A percentile compares a stretch with the other conserved stretches of the same genome.
These are phyloP conservation scores for Fraxinus latifolia DNA, from an alignment of 305 asterid genomes.

Conservation along the genomic window DNA sequence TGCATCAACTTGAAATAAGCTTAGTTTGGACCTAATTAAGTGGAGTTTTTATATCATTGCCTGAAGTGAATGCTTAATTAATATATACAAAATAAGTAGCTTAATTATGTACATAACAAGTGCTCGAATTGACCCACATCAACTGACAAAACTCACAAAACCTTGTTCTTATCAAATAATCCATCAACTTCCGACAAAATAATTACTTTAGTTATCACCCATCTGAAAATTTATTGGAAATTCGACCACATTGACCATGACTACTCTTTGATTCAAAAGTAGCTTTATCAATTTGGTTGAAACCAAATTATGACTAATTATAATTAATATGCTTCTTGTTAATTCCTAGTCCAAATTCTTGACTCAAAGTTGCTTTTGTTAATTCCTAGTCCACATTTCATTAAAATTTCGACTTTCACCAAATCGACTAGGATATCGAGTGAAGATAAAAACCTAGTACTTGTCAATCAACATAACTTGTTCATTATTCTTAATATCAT, in stretches of 20 bases:
- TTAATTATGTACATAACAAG: neutral
- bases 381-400: neutral
- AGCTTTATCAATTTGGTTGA: neutral
- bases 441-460: neutral
- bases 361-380: neutral
- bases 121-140: neutral
- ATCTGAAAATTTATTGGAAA: neutral
- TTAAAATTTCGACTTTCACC: neutral
- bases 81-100: neutral
- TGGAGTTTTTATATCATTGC: too few relatives aligned
- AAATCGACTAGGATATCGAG: neutral
- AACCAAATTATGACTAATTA: neutral
- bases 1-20: too few relatives aligned
- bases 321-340: neutral
- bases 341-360: neutral
- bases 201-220: slow-evolving; percentile 3
- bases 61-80: neutral
- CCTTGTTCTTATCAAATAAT: neutral
- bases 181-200: slow-evolving; percentile 1
- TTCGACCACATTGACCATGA: neutral
- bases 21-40: too few relatives aligned
- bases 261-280: neutral
- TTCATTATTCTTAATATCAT: neutral
- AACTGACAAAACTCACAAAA: neutral
- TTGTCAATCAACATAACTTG: neutral